Evolutionary conservation across 2,329 filamentous ascomycete species (phyloP), one percentile per base, ranked within the genome.

Genomic region (Pseudogymnoascus sp.): DNA sequence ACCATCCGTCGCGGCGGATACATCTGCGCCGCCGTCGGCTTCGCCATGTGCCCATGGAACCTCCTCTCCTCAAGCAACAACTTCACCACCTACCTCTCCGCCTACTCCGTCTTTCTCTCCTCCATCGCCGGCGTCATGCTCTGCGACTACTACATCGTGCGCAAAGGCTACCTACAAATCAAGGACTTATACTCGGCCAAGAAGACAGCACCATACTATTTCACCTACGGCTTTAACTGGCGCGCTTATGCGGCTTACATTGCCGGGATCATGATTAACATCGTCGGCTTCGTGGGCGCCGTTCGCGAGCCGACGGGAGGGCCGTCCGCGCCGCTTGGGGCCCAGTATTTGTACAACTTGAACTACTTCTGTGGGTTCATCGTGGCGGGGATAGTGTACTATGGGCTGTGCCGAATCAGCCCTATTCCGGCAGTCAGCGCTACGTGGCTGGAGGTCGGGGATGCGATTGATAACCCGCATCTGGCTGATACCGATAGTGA

Each of bases 41-140:
- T 96, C 11, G 88, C 86, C 66, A 95, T 96, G 84, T 94, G 90
- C 73, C 92, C 92, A 0, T 93, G 88, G 84, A 89, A 90, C 65
- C 82, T 96, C 0, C 83, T 96, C 7, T 85, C 82, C 1, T 79
- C 79, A 50, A 84, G 84, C 50, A 96, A 93, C 78, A 86, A 88
- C 75, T 96, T 96, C 78, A 94, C 90, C 0, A 95, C 90, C 3
- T 96, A 96, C 72, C 84, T 97, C 0, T 94, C 90, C 0, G 89
- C 92, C 1, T 96, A 96, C 78, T 92, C 89, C 2, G 91, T 97
- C 63, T 97, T 97, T 77, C 82, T 97, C n/a, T 92, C 89, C 64
- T 91, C 89, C 47, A 95, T 97, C 66, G 92, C 91, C 0, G 92
- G 92, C n/a, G 91, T 96, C 67, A 94, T 96, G 77, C 80, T 92